phyloP scores from a whole-genome alignment of 352 stramenopile species.

The Thraustochytrium sp. region DNA sequence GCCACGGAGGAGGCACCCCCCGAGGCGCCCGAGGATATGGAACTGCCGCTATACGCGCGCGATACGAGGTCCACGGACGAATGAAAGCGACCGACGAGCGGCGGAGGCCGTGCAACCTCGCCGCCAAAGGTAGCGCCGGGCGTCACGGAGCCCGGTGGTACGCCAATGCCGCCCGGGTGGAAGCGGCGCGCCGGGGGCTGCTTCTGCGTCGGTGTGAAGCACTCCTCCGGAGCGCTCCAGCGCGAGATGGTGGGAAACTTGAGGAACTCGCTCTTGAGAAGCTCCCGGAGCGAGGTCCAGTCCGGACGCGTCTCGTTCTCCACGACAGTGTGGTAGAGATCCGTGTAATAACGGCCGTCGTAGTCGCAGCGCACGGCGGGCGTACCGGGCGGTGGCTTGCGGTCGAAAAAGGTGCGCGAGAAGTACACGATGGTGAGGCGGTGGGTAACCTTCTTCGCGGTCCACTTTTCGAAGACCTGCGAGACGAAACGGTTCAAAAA shows the following conservation, averaged over 20 bases:
- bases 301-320: conserved; percentile 82
- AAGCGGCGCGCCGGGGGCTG: not conserved
- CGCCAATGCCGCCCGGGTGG: not conserved
- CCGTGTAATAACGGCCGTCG: conserved; percentile 49
- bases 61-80: too few species aligned
- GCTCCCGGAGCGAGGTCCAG: conserved; percentile 74
- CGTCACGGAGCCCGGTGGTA: too few species aligned
- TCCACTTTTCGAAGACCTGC: conserved; percentile 73
- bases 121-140: too few species aligned
- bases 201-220: not conserved
- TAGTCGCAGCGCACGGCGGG: conserved; percentile 3
- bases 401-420: conserved; percentile 69
- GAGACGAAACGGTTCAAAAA: conserved; percentile 68
- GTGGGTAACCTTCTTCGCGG: conserved; percentile 70
- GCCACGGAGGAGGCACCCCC: too few species aligned
- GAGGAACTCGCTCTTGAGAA: conserved; percentile 88
- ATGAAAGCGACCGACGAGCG: too few species aligned
- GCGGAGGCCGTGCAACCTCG: too few species aligned
- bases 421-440: conserved; percentile 86
- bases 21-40: too few species aligned
- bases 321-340: conserved; percentile 72
- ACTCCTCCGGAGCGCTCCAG: conserved; percentile 51
- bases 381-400: not conserved
- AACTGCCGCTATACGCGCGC: too few species aligned
- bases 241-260: conserved; percentile 72